Evolutionary conservation across 352 stramenopile genomes (phyloP).

Genomic region (Pythium phragmitis): DNA sequence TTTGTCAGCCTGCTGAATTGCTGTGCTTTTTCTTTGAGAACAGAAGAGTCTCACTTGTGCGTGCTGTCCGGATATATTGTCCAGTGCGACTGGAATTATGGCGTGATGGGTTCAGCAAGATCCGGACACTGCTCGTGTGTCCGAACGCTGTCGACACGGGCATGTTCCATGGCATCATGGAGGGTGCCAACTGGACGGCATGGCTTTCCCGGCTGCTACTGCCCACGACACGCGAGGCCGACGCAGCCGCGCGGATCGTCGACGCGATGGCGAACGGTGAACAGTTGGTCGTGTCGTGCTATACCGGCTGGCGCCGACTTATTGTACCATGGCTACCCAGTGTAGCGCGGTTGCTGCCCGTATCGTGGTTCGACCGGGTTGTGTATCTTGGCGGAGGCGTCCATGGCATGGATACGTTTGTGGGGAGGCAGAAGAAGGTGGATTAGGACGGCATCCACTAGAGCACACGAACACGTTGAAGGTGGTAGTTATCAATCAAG

Average conservation of each 20-base stretch:
- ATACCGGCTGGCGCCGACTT: slow-evolving; percentile 48
- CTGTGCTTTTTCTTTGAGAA: neutral
- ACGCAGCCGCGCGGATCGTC: slow-evolving; percentile 57
- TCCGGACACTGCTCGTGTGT: slow-evolving; percentile 75
- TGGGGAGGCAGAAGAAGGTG: slow-evolving; percentile 31
- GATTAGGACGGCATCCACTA: neutral
- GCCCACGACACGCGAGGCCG: slow-evolving; percentile 44
- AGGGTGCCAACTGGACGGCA: slow-evolving; percentile 37
- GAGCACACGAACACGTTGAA: neutral
- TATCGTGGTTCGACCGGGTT: slow-evolving; percentile 50
- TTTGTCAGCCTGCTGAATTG: neutral
- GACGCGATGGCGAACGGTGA: slow-evolving; percentile 50
- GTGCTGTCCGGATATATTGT: neutral
- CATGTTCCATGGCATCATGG: slow-evolving; percentile 71
- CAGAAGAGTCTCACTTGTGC: neutral
- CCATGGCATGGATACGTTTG: slow-evolving; percentile 77
- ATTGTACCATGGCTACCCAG: slow-evolving; percentile 50
- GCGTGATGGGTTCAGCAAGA: slow-evolving; percentile 47
- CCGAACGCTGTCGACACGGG: slow-evolving; percentile 68
- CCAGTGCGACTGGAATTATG: slow-evolving; percentile 78
- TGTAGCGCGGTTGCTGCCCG: slow-evolving; percentile 54
- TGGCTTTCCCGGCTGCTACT: slow-evolving; percentile 43
- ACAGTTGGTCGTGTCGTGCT: slow-evolving; percentile 68
- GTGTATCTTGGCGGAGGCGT: slow-evolving; percentile 58
- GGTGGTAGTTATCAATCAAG: no score